These are phyloP conservation scores for Setaria viridis DNA, from an alignment of 202 grass and related monocot species.

Conservation along the genomic window DNA sequence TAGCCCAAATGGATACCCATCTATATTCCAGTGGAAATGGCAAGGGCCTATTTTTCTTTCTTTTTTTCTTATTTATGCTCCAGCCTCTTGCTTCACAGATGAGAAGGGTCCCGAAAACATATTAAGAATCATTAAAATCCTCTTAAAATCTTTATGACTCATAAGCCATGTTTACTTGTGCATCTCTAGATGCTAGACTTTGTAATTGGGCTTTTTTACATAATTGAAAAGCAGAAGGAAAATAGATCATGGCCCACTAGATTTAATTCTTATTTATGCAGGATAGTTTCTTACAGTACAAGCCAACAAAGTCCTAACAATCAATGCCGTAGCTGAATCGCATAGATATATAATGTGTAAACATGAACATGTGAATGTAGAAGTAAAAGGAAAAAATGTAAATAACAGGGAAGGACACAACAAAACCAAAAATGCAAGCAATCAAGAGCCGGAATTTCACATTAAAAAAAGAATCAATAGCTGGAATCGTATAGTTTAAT, in stretches of 20 bases:
- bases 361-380: not conserved
- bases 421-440: not conserved
- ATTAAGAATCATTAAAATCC: too few species aligned
- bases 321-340: not conserved
- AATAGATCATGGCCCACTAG: not conserved
- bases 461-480: not conserved
- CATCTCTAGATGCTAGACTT: too few species aligned
- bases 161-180: too few species aligned
- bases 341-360: not conserved
- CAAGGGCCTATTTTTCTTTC: too few species aligned
- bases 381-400: not conserved
- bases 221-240: not conserved
- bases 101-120: too few species aligned
- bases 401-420: not conserved
- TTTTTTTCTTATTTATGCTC: too few species aligned
- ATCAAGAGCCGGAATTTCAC: not conserved
- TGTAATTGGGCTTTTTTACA: too few species aligned
- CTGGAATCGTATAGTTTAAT: not conserved
- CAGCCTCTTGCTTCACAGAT: too few species aligned
- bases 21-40: too few species aligned
- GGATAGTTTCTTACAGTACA: not conserved
- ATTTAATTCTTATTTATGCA: not conserved
- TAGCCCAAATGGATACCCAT: too few species aligned
- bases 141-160: too few species aligned
- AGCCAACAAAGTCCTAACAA: not conserved